Evolutionary conservation across 2,329 filamentous ascomycete species (phyloP).

Genomic region (Penicillium fuscoglaucum): DNA sequence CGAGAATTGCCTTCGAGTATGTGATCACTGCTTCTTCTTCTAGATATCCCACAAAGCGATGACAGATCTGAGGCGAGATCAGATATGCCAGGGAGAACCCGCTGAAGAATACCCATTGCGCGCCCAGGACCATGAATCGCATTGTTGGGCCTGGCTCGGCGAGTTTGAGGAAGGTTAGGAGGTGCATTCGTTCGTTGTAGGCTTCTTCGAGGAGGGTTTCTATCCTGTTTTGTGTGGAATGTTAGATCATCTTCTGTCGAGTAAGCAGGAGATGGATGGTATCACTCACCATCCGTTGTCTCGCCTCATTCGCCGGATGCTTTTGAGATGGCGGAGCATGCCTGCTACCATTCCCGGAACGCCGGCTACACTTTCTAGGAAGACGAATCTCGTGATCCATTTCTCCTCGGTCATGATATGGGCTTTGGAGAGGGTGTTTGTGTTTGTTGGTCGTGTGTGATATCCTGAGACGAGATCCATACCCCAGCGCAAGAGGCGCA

Average conservation of each 20-base stretch:
- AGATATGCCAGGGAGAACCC: slow-evolving; percentile 85
- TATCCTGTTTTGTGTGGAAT: slow-evolving; percentile 57
- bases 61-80: slow-evolving; percentile 78
- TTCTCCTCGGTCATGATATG: slow-evolving; percentile 75
- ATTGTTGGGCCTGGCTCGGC: slow-evolving; percentile 81
- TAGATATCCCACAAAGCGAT: slow-evolving; percentile 93
- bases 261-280: too few species aligned
- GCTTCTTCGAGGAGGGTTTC: slow-evolving; percentile 86
- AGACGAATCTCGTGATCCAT: slow-evolving; percentile 84
- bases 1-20: slow-evolving; percentile 80
- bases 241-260: not conserved
- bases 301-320: slow-evolving; percentile 74
- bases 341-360: slow-evolving; percentile 94
- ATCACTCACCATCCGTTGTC: slow-evolving; percentile 74
- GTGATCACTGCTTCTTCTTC: slow-evolving; percentile 95
- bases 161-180: slow-evolving; percentile 89
- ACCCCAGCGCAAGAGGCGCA: slow-evolving; percentile 70
- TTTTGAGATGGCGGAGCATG: slow-evolving; percentile 83
- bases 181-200: slow-evolving; percentile 90
- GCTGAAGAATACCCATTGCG: slow-evolving; percentile 97
- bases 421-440: slow-evolving; percentile 45
- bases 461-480: slow-evolving; percentile 82
- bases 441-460: slow-evolving; percentile 54
- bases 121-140: slow-evolving; percentile 83
- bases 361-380: slow-evolving; percentile 86